Percentiles rank a stretch among this genome's conserved stretches.
Conservation (phyloP, 768 basidiomycete genomes). For the Artomyces pyxidatus region DNA sequence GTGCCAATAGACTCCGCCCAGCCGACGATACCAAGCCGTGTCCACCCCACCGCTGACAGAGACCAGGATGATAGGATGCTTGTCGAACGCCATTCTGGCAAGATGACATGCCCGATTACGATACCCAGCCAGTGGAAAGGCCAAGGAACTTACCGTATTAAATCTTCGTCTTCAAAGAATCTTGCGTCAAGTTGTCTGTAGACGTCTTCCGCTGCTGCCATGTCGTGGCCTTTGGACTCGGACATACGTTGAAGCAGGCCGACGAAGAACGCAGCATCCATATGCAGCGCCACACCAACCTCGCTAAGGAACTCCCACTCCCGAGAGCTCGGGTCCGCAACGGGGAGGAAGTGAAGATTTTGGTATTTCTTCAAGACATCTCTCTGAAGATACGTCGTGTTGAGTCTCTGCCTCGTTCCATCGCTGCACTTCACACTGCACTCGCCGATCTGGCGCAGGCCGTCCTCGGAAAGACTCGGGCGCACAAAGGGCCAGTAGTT, state of each 20-base stretch:
- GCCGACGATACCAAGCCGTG: slow-evolving; percentile 8
- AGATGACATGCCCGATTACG: not conserved
- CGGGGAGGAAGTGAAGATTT: slow-evolving; percentile 16
- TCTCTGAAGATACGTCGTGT: slow-evolving; percentile 4
- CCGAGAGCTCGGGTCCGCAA: slow-evolving; percentile 13
- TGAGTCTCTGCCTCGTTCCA: not conserved
- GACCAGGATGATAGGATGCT: slow-evolving; percentile 11
- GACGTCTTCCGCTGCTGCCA: slow-evolving; percentile 1
- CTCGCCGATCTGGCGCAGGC: slow-evolving; percentile 1
- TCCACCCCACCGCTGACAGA: not conserved
- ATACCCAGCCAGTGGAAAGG: not conserved
- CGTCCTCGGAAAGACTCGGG: not conserved
- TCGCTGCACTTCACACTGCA: slow-evolving; percentile 1
- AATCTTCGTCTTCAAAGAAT: slow-evolving; percentile 16
- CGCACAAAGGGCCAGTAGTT: slow-evolving; percentile 8
- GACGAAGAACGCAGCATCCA: slow-evolving; percentile 13
- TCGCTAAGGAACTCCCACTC: slow-evolving; percentile 16
- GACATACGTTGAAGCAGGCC: slow-evolving; percentile 14
- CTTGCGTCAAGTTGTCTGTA: slow-evolving; percentile 19
- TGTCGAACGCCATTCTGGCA: slow-evolving; percentile 9
- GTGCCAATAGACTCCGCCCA: slow-evolving; percentile 15
- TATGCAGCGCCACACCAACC: slow-evolving; percentile 14
- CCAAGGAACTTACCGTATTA: slow-evolving; percentile 19
- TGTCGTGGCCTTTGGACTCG: slow-evolving; percentile 2
- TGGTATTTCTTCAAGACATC: not conserved